These are phyloP conservation scores for Zarea fungicola DNA, from an alignment of 2,329 filamentous ascomycete genomes.

Conservation along the genomic window DNA sequence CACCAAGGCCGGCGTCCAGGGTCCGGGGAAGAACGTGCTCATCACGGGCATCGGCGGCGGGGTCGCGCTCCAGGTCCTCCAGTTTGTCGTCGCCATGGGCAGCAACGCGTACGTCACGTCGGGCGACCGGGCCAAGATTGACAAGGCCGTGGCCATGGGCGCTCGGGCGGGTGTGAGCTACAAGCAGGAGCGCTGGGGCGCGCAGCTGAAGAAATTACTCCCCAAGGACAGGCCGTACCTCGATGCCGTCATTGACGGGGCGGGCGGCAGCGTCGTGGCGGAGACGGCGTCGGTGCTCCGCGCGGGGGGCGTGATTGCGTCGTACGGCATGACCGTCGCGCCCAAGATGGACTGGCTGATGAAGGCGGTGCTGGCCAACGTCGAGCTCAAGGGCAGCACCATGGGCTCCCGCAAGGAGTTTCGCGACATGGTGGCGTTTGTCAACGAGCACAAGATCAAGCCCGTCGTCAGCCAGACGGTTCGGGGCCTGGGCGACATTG, in stretches of 20 bases:
- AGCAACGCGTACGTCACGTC: conserved; percentile 79
- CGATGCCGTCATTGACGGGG: conserved; percentile 86
- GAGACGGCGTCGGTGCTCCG: conserved; percentile 66
- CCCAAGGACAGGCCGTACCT: conserved; percentile 61
- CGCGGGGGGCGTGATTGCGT: conserved; percentile 73
- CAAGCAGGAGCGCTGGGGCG: conserved; percentile 74
- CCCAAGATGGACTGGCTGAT: conserved; percentile 87
- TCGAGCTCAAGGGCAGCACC: conserved; percentile 79
- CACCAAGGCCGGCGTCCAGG: conserved; percentile 65
- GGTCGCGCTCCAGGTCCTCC: conserved; percentile 75
- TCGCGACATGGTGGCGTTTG: conserved; percentile 81
- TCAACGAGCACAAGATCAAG: conserved; percentile 64
- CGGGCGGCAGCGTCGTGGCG: conserved; percentile 77
- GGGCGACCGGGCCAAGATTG: conserved; percentile 69
- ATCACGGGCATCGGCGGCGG: conserved; percentile 91
- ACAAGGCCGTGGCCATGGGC: conserved; percentile 64
- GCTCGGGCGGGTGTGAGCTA: conserved; percentile 81
- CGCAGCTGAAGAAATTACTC: conserved; percentile 59
- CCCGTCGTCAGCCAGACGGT: conserved; percentile 74
- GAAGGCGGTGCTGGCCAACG: conserved; percentile 77
- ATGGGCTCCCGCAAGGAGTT: conserved; percentile 93
- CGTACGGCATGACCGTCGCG: conserved; percentile 85
- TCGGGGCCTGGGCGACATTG: conserved; percentile 67
- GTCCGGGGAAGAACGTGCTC: conserved; percentile 66
- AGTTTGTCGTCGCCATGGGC: conserved; percentile 72